A percentile compares a stretch with the other conserved stretches of the same genome.
These are phyloP conservation scores for Eutypella sp. DNA, from an alignment of 2,329 filamentous ascomycete genomes.

Conservation along the genomic window DNA sequence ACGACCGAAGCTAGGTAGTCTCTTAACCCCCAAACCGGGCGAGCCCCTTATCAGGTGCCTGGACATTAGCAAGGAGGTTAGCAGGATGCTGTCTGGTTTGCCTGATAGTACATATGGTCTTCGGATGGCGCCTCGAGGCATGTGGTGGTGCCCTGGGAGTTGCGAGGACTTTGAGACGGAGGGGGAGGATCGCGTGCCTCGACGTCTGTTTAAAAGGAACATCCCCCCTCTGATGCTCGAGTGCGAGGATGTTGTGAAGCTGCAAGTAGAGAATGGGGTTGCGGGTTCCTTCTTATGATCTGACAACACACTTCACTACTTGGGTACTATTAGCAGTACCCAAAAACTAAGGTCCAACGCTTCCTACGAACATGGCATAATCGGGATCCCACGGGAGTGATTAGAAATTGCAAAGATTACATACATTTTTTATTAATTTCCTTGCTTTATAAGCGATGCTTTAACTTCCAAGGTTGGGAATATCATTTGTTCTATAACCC, in stretches of 20 bases:
- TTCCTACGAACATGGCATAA: too few relatives aligned
- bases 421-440: too few relatives aligned
- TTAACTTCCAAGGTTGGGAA: too few relatives aligned
- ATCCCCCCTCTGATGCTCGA: not conserved
- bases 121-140: constrained; percentile 4
- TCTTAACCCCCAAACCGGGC: constrained; percentile 5
- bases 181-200: not conserved
- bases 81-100: constrained; percentile 3
- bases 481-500: too few relatives aligned
- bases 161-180: not conserved
- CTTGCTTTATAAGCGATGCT: too few relatives aligned
- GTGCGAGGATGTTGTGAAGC: not conserved
- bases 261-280: not conserved
- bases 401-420: too few relatives aligned
- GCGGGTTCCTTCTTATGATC: too few relatives aligned
- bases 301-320: too few relatives aligned
- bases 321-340: too few relatives aligned
- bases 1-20: constrained; percentile 1
- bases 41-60: constrained; percentile 4
- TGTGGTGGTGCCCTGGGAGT: constrained; percentile 8
- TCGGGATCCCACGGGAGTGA: too few relatives aligned
- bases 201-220: not conserved
- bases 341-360: too few relatives aligned
- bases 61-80: constrained; percentile 5
- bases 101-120: constrained; percentile 6